These are phyloP conservation scores for Glaciozyma martinii DNA, from an alignment of 768 basidiomycete species.

Conservation along the genomic window DNA sequence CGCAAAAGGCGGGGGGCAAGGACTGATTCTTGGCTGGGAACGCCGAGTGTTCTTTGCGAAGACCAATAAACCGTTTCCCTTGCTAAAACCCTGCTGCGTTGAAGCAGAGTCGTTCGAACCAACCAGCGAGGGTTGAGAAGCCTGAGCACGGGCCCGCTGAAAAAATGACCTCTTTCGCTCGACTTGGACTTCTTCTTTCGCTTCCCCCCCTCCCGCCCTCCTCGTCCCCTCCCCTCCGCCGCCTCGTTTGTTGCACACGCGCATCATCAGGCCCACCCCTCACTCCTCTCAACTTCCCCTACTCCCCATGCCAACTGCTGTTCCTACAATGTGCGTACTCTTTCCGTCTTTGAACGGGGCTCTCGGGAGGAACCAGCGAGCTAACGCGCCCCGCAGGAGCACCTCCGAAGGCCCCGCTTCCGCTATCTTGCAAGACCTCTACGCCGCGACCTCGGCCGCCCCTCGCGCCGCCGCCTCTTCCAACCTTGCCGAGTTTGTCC, in stretches of 20 bases:
- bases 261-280: too few relatives aligned
- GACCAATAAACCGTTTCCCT: too few relatives aligned
- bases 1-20: too few relatives aligned
- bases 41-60: too few relatives aligned
- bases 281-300: conserved; percentile 2
- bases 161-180: neutral
- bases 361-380: neutral
- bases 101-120: too few relatives aligned
- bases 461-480: conserved; percentile 29
- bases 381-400: too few relatives aligned
- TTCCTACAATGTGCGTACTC: neutral
- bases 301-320: neutral
- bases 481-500: conserved; percentile 30
- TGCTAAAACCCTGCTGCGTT: too few relatives aligned
- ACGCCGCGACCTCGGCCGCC: conserved; percentile 25
- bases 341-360: too few relatives aligned
- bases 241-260: neutral
- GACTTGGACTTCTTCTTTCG: neutral
- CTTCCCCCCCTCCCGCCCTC: neutral
- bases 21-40: too few relatives aligned
- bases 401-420: conserved; percentile 9
- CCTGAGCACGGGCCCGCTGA: too few relatives aligned
- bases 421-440: conserved; percentile 27
- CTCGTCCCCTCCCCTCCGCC: neutral
- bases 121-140: too few relatives aligned